Base-by-base conservation (phyloP, 306 rosid species). In the Quercus variabilis region DNA sequence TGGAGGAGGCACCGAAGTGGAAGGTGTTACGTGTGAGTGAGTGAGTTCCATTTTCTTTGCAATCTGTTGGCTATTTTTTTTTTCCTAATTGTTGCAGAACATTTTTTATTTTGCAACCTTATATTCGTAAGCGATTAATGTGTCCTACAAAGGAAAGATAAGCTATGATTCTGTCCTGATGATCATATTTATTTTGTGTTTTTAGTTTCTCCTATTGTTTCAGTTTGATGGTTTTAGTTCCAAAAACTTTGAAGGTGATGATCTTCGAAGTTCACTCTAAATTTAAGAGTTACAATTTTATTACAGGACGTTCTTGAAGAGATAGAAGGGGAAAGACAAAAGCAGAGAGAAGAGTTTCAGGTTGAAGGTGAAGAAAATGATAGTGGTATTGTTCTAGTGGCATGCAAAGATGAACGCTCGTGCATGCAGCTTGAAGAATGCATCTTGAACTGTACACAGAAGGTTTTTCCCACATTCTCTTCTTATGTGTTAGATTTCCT, bases 1-100 rank as follows among this genome's bases (percentile, higher is more conserved):
- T 95, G 87, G 99, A 95, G 90, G 98, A 92, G 88, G 91, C 99
- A 41, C 99, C 99, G 5, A 95, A 95, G 87, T 95, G 99, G 99
- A 95, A 95, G 92, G 91, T 95, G 84, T 95, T 95, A 90, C 89
- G 94, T 89, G 99, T 92, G 98, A 92, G 98, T 94, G 86, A 92
- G 97, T 92, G 98, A 87, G 96, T 92, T 91, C 90, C 94, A 81
- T 83, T 85, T 78, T 83, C 90, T 79, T 62, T 77, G 82, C 55
- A 71, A 73, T 74, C 80, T 79, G 19, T 65, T 59, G 62, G 38
- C 25, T 63, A 19, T 82, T 58, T 75, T 86, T 78, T 86, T 73
- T 5, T 80, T 68, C 23, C 13, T 35, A 25, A 14, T 60, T 17
- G 31, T 21, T 38, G 30, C 49, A 30, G 26, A 67, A n/a, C 76